These are phyloP conservation scores for Salvia sclarea DNA, from an alignment of 305 asterid genomes.

Conservation along the genomic window DNA sequence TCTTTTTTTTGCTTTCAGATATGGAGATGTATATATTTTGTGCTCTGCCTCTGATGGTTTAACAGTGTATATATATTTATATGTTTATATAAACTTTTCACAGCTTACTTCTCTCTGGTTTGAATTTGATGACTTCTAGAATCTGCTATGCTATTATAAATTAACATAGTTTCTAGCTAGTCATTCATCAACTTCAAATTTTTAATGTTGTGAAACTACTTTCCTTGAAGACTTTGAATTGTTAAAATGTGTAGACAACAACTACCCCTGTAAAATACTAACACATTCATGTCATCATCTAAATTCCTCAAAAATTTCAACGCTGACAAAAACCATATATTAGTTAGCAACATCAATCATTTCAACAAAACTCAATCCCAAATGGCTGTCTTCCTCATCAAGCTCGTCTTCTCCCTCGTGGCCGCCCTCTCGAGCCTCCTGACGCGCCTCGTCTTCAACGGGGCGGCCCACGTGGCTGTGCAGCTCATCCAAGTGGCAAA, in stretches of 20 bases:
- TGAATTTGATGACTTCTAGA: constrained; percentile 6
- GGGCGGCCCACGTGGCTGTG: constrained; percentile 44
- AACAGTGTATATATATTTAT: constrained; percentile 20
- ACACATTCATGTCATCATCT: neutral
- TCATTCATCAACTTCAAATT: constrained; percentile 21
- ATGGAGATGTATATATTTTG: constrained; percentile 27
- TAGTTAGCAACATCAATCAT: neutral
- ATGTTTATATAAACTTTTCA: neutral
- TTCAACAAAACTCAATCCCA: neutral
- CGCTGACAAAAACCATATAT: constrained; percentile 18
- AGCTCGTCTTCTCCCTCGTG: constrained; percentile 39
- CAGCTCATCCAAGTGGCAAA: constrained; percentile 46
- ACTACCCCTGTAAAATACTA: constrained; percentile 31
- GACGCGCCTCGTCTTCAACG: constrained; percentile 43
- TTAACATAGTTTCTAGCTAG: constrained; percentile 10
- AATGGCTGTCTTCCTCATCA: constrained; percentile 58
- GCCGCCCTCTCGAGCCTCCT: constrained; percentile 33
- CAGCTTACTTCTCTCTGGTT: neutral
- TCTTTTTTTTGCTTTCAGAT: constrained; percentile 22
- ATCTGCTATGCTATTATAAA: neutral
- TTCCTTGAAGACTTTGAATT: constrained; percentile 40
- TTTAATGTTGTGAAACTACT: constrained; percentile 20
- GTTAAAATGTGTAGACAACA: constrained; percentile 50
- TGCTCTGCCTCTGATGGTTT: neutral
- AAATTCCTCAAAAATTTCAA: constrained; percentile 27